These are phyloP conservation scores for Blastocystis sp. DNA, from an alignment of 352 stramenopile genomes.

Conservation along the genomic window DNA sequence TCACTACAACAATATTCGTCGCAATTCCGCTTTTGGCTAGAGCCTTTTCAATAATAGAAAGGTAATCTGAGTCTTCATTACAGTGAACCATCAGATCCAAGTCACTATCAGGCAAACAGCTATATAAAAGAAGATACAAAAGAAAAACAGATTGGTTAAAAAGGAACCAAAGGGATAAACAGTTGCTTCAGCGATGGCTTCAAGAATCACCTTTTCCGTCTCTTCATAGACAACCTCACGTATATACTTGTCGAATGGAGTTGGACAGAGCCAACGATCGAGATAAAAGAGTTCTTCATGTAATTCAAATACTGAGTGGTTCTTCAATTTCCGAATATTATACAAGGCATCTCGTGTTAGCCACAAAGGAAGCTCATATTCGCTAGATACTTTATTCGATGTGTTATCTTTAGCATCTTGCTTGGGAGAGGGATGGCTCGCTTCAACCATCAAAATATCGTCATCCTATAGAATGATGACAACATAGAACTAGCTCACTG, in stretches of 20 bases:
- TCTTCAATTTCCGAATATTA: slow-evolving; percentile 4
- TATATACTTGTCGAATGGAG: slow-evolving; percentile 31
- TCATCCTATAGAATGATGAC: neutral
- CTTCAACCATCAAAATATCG: neutral
- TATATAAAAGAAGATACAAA: neutral
- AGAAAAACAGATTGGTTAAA: slow-evolving; percentile 47
- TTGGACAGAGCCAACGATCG: slow-evolving; percentile 36
- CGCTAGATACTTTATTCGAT: too few species aligned
- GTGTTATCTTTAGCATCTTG: too few species aligned
- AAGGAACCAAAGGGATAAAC: slow-evolving; percentile 59
- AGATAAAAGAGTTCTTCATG: slow-evolving; percentile 57
- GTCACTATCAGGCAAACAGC: slow-evolving; percentile 52
- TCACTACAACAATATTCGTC: neutral
- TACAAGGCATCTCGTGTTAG: neutral
- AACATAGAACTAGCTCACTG: neutral
- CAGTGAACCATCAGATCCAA: slow-evolving; percentile 49
- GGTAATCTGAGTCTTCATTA: slow-evolving; percentile 48
- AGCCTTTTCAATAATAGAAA: slow-evolving; percentile 19
- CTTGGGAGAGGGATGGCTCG: too few species aligned
- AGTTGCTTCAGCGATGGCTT: neutral
- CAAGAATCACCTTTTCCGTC: neutral
- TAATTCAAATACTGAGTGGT: slow-evolving; percentile 50
- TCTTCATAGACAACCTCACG: slow-evolving; percentile 22
- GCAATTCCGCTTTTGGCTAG: neutral
- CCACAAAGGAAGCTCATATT: neutral